Evolutionary conservation across 805 yeast species (phyloP), one percentile per base, ranked within the genome.

Genomic region (Hanseniaspora occidentalis): DNA sequence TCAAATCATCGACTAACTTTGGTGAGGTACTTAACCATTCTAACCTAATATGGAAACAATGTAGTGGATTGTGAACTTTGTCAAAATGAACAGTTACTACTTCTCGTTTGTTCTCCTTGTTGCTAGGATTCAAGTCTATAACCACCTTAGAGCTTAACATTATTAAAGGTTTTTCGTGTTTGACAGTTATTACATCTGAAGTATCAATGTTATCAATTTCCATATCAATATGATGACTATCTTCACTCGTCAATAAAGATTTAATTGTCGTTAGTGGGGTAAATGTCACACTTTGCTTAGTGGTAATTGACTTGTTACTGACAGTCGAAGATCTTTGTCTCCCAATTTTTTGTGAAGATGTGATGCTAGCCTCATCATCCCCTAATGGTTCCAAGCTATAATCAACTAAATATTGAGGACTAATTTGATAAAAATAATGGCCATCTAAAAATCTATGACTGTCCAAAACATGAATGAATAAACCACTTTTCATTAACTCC

Each of bases 11-110:
- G 38, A 84, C 75, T 24, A 84, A 63, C 53, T 82, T 83, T 2
- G 94, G 81, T 0, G 97, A 85, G 0, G 95, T 77, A 45, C 82
- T 84, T 24, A 89, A 62, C 99, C 99, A 92, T 55, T 92, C 96
- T 11, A 89, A 58, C 36, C 95, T 67, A 24, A 92, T 71, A 53
- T 89, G 97, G 63, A 79, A 92, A 54, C 96, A 88, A 51, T 88
- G 95, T 48, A 83, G 89, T 0, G 96, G 96, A 53, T 88, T 89
- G 56, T 86, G 96, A 3, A 88, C 88, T 35, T 79, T 70, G 55
- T 92, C 99, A 52, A 84, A 84, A 59, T 89, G 96, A 1, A 92
- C 85, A 5, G 77, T 75, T 35, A 86, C 66, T 2, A 77, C 58
- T 49, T 92, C 98, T 0, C 81, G 80, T 42, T 86, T 73, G 57